Conservation (phyloP, 192 early-diverging fungal species). For the Phlyctochytrium arcticum region DNA sequence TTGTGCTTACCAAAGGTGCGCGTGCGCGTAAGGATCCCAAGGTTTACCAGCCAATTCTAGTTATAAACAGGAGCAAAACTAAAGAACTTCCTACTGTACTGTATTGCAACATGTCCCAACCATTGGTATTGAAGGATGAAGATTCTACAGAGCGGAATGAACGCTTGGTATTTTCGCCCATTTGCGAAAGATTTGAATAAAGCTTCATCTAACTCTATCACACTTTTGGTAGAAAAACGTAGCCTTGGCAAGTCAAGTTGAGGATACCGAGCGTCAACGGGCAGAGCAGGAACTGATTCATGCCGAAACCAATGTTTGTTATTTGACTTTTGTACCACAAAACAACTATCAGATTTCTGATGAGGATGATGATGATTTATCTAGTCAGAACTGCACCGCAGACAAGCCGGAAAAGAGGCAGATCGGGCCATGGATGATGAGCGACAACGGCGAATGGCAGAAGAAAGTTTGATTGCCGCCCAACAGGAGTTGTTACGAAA, state of each 20-base stretch:
- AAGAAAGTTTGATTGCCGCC: neutral
- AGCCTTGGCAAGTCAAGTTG: neutral
- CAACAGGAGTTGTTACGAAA: conserved; percentile 26
- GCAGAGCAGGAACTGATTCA: conserved; percentile 2
- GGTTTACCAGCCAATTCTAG: too few species aligned
- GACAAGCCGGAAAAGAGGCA: conserved; percentile 17
- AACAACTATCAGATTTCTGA: neutral
- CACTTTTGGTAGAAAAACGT: neutral
- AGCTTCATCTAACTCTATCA: too few species aligned
- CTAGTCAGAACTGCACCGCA: conserved; percentile 10
- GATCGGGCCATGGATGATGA: conserved; percentile 14
- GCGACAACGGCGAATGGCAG: conserved; percentile 9
- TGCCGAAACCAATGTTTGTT: conserved; percentile 14
- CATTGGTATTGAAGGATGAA: neutral
- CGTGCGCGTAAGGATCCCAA: too few species aligned
- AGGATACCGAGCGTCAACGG: conserved; percentile 4
- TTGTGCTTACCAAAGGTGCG: too few species aligned
- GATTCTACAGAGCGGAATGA: neutral
- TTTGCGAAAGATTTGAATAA: too few species aligned
- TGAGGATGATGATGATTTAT: too few species aligned
- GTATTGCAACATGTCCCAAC: too few species aligned
- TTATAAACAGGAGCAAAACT: too few species aligned
- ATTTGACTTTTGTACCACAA: neutral
- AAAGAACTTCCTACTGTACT: too few species aligned
- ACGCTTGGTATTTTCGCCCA: too few species aligned